Conservation (phyloP, 257 asterid species). For the Verbascum thapsus region DNA sequence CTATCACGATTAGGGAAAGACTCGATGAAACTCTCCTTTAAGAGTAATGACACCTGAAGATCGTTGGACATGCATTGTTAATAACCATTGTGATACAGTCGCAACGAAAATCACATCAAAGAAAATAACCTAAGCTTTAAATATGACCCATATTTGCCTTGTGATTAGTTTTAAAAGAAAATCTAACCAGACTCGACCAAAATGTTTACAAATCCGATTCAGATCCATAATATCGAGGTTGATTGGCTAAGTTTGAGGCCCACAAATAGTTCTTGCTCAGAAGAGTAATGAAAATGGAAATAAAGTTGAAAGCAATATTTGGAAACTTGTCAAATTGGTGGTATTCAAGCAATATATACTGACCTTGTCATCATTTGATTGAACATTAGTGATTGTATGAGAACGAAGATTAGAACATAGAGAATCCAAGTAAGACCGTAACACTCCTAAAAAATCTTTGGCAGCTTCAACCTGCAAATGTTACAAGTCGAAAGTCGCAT, state of each 20-base stretch:
- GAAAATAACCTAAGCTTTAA: too few relatives aligned
- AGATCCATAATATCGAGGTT: not conserved
- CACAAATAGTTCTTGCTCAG: slow-evolving; percentile 3
- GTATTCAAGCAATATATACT: slow-evolving; percentile 27
- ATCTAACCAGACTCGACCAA: not conserved
- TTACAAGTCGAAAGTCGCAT: slow-evolving; percentile 27
- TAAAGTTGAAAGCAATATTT: slow-evolving; percentile 3
- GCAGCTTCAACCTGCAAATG: slow-evolving; percentile 85
- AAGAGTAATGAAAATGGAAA: not conserved
- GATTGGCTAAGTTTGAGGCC: not conserved
- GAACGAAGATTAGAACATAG: slow-evolving; percentile 87
- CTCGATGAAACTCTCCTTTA: slow-evolving; percentile 96
- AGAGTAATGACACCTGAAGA: slow-evolving; percentile 81
- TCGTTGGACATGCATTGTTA: slow-evolving; percentile 8
- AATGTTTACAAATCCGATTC: not conserved
- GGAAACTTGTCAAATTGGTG: slow-evolving; percentile 11
- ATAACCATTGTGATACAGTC: not conserved
- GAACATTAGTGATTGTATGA: slow-evolving; percentile 97
- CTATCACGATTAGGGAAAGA: slow-evolving; percentile 88
- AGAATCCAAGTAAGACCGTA: slow-evolving; percentile 80
- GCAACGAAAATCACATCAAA: too few relatives aligned
- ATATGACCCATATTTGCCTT: not conserved
- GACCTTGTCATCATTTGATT: slow-evolving; percentile 97
- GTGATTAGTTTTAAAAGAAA: not conserved
- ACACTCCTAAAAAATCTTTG: slow-evolving; percentile 67